Evolutionary conservation across 495 filamentous ascomycete species (phyloP).

Genomic region (Pyronema omphalodes): DNA sequence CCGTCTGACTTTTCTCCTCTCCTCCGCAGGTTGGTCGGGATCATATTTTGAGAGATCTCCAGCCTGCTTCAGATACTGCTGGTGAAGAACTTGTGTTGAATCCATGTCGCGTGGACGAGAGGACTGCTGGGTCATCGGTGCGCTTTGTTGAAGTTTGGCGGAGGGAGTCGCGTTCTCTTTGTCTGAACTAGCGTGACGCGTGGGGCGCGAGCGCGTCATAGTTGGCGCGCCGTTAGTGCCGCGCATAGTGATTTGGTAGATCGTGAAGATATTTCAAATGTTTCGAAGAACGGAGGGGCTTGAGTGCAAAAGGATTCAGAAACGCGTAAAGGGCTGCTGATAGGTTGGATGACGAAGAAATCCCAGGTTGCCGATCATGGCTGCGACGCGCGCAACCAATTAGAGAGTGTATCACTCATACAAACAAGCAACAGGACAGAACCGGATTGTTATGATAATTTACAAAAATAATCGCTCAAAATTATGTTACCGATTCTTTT

Average conservation of each 20-base stretch:
- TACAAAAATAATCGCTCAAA: too few relatives aligned
- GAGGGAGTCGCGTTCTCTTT: conserved; percentile 18
- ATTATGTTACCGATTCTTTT: too few relatives aligned
- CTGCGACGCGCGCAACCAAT: too few relatives aligned
- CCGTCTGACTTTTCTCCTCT: conserved; percentile 51
- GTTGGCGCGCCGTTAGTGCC: not conserved
- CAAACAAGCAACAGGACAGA: too few relatives aligned
- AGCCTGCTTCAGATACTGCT: conserved; percentile 21
- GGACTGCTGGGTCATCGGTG: not conserved
- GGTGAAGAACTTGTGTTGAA: conserved; percentile 13
- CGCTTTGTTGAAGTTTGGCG: not conserved
- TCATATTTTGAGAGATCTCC: conserved; percentile 48
- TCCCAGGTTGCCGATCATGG: too few relatives aligned
- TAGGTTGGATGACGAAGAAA: too few relatives aligned
- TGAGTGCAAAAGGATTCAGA: not conserved
- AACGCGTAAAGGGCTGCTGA: too few relatives aligned
- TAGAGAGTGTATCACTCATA: too few relatives aligned
- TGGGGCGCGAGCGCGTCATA: not conserved
- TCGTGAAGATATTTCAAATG: not conserved
- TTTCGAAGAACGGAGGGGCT: not conserved
- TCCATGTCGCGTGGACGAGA: not conserved
- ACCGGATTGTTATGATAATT: too few relatives aligned
- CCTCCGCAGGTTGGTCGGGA: conserved; percentile 68
- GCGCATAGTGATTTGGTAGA: not conserved
- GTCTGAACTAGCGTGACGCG: conserved; percentile 14